phyloP scores from a whole-genome alignment of 768 basidiomycete genomes.

The Sarcomyxa edulis region DNA sequence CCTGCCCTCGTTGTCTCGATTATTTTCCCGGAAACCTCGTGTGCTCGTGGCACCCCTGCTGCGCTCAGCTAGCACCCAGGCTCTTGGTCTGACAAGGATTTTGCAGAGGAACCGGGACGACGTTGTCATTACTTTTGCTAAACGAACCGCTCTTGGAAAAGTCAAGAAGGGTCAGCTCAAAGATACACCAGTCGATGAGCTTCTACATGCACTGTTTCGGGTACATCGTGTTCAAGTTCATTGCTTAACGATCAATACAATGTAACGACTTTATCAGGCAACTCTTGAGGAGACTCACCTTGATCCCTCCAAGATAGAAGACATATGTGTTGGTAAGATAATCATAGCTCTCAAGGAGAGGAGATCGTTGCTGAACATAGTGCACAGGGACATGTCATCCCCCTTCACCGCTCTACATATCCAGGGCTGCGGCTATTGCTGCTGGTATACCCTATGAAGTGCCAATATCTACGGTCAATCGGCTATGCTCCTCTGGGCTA shows the following conservation, averaged over 20 bases:
- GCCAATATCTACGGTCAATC: slow-evolving; percentile 87
- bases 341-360: background rate
- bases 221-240: slow-evolving; percentile 27
- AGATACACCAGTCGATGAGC: slow-evolving; percentile 81
- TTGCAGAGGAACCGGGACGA: slow-evolving; percentile 74
- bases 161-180: slow-evolving; percentile 93
- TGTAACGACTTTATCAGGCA: slow-evolving; percentile 35
- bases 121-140: slow-evolving; percentile 86
- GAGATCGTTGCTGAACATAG: background rate
- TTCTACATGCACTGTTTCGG: slow-evolving; percentile 79
- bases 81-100: slow-evolving; percentile 42
- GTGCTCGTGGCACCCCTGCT: too few relatives aligned
- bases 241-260: slow-evolving; percentile 1
- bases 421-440: slow-evolving; percentile 80
- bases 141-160: slow-evolving; percentile 83
- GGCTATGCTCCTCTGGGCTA: slow-evolving; percentile 90
- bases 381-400: slow-evolving; percentile 73
- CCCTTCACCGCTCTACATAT: slow-evolving; percentile 76
- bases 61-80: slow-evolving; percentile 35
- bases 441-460: slow-evolving; percentile 86
- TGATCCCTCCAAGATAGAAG: slow-evolving; percentile 68
- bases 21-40: too few relatives aligned
- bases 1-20: background rate
- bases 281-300: slow-evolving; percentile 61
- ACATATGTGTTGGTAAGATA: slow-evolving; percentile 76